Base-by-base conservation (phyloP, 371 early-diverging fungal genomes). In the Blakeslea trispora region DNA sequence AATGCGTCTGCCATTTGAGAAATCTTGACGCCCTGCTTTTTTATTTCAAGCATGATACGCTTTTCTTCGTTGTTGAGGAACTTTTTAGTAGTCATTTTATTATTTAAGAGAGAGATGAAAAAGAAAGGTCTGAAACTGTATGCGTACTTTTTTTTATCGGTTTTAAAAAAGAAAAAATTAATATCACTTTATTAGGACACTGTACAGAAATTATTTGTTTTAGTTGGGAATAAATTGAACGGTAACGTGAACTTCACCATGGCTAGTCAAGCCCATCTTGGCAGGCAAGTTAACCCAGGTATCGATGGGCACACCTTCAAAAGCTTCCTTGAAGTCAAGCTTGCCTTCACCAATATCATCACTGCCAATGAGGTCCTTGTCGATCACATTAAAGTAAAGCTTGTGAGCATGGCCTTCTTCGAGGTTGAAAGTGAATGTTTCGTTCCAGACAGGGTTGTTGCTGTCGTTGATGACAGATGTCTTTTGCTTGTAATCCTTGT, bases 391-490 rank as follows among this genome's bases (percentile, higher is more conserved):
- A 21, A 71, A 57, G 40, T 68, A 59, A 28, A 58, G 31, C 24
- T 40, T 39, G 28, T 37, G 32, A 3, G 31, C 18, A 40, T 54
- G 49, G 13, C 53, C 40, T 49, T 63, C 57, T 34, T 47, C 43
- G 48, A 71, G 50, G 23, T 57, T 54, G 52, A 71, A 67, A 17
- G 60, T 63, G 17, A 66, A 64, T 19, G 71, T 59, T 49, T 71
- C 61, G 46, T 71, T 67, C 71, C 71, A 71, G 22, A 64, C 64
- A 41, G 71, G 71, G 35, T 64, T 35, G 21, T 63, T 67, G 18
- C 74, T 86, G 61, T 88, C 80, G 13, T 81, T 55, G 18, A 70
- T 59, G 21, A 74, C 77, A 5, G 76, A 74, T 15, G 88, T 85
- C 8, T 70, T 61, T 59, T 63, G 68, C 55, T 63, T 63, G 60